Evolutionary conservation across 2,329 filamentous ascomycete species (phyloP).

Genomic region (Escovopsis weberi): DNA sequence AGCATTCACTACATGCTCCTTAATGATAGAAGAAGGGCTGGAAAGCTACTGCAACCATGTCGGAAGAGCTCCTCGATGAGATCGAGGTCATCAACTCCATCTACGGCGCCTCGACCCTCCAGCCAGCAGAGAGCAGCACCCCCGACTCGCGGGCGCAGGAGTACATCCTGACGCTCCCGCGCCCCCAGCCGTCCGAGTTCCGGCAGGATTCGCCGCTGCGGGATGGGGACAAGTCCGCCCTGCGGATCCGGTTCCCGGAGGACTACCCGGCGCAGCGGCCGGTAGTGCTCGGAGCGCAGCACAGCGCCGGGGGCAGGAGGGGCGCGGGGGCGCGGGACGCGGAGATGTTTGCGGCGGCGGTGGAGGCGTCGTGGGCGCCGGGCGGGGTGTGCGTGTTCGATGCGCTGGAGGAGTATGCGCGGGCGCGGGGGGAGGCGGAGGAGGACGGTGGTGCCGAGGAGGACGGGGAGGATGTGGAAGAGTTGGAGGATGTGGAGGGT

Average conservation of each 20-base stretch:
- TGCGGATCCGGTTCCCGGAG: slow-evolving; percentile 53
- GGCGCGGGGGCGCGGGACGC: slow-evolving; percentile 61
- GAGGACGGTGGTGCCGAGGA: slow-evolving; percentile 11
- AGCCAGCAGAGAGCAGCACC: slow-evolving; percentile 22
- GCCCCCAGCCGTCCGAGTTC: too few relatives aligned
- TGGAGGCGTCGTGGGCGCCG: slow-evolving; percentile 53
- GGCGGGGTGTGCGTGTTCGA: slow-evolving; percentile 83
- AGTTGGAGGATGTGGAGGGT: slow-evolving; percentile 6
- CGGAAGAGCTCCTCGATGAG: slow-evolving; percentile 54
- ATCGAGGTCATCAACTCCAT: slow-evolving; percentile 75
- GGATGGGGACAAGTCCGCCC: slow-evolving; percentile 35
- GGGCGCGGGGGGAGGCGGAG: slow-evolving; percentile 21
- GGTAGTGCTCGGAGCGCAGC: slow-evolving; percentile 61
- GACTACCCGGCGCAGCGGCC: slow-evolving; percentile 66
- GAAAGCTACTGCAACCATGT: slow-evolving; percentile 29
- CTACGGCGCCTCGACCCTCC: slow-evolving; percentile 54
- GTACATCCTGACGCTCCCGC: slow-evolving; percentile 53
- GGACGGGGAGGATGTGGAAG: slow-evolving; percentile 6
- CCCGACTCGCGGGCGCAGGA: slow-evolving; percentile 11
- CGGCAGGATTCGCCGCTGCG: too few relatives aligned
- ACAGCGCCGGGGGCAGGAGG: slow-evolving; percentile 58
- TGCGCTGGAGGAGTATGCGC: slow-evolving; percentile 60
- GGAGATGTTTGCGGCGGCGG: slow-evolving; percentile 50
- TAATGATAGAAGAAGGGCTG: too few relatives aligned
- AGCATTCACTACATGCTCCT: too few relatives aligned